These are phyloP conservation scores for Trichoderma harzianum DNA, from an alignment of 2,329 filamentous ascomycete species.

Conservation along the genomic window DNA sequence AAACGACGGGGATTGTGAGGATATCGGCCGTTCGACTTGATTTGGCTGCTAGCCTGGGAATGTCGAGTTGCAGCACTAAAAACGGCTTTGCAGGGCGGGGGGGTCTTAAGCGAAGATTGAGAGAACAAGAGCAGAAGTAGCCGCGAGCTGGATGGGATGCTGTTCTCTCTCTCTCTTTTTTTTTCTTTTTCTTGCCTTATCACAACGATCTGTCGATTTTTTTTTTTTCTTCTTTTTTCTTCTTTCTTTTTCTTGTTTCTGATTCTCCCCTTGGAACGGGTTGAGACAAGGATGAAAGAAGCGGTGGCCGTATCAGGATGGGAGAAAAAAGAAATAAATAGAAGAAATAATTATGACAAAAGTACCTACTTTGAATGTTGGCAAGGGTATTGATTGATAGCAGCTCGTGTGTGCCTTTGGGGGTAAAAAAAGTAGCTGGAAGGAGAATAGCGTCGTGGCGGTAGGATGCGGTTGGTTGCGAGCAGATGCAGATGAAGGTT, in stretches of 20 bases:
- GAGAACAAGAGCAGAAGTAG: not conserved
- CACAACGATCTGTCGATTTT: not conserved
- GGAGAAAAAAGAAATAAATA: not conserved
- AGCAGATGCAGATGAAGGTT: not conserved
- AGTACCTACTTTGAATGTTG: not conserved
- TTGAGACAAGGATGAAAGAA: not conserved
- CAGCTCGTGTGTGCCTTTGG: not conserved
- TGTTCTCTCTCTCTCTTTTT: not conserved
- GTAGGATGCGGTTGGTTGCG: not conserved
- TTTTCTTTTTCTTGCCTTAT: not conserved
- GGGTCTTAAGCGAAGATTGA: constrained; percentile 3
- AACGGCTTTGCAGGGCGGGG: constrained; percentile 7
- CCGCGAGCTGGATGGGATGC: not conserved
- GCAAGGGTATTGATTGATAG: not conserved
- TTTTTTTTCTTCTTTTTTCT: not conserved
- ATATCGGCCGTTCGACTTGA: constrained; percentile 14
- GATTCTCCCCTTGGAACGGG: not conserved
- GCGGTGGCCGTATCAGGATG: not conserved
- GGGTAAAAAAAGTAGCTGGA: not conserved
- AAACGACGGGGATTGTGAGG: constrained; percentile 16
- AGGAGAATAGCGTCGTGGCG: not conserved
- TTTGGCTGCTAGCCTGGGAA: constrained; percentile 15
- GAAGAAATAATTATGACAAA: not conserved
- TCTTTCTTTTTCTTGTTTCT: not conserved
- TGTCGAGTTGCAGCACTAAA: constrained; percentile 18